A percentile compares a stretch with the other conserved stretches of the same genome.
These are phyloP conservation scores for Babesia ovata DNA, from an alignment of 169 alveolate species.

Conservation along the genomic window DNA sequence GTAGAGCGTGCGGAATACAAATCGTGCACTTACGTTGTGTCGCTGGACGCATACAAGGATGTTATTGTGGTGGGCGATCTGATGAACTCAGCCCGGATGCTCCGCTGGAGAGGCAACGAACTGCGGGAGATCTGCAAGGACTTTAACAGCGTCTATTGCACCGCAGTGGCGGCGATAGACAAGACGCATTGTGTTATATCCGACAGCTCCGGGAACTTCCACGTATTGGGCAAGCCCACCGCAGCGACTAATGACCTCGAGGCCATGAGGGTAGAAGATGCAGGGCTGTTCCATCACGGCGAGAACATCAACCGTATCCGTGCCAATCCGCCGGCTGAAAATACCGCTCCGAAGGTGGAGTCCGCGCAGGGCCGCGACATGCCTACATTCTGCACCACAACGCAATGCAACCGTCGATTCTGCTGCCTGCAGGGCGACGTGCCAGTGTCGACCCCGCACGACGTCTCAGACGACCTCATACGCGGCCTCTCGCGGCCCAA, in stretches of 20 bases:
- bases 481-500: slow-evolving; percentile 21
- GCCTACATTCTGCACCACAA: slow-evolving; percentile 9
- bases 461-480: slow-evolving; percentile 3
- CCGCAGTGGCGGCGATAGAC: slow-evolving; percentile 61
- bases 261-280: slow-evolving; percentile 31
- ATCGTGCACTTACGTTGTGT: slow-evolving; percentile 57
- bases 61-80: slow-evolving; percentile 54
- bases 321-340: slow-evolving; percentile 6
- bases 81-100: slow-evolving; percentile 56
- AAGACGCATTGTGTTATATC: slow-evolving; percentile 37
- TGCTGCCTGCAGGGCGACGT: slow-evolving; percentile 12
- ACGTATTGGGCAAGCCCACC: slow-evolving; percentile 19
- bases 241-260: slow-evolving; percentile 45
- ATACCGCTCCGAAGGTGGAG: neutral
- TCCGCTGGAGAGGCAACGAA: slow-evolving; percentile 38
- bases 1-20: slow-evolving; percentile 41
- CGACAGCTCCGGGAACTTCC: slow-evolving; percentile 62
- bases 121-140: slow-evolving; percentile 52
- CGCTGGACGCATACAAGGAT: slow-evolving; percentile 51
- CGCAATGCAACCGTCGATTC: slow-evolving; percentile 14
- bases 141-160: slow-evolving; percentile 58
- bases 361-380: neutral
- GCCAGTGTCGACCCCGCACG: neutral
- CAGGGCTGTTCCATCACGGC: slow-evolving; percentile 65
- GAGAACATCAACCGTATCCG: slow-evolving; percentile 46